Conservation (phyloP, 257 asterid species). For the Craterostigma plantagineum region DNA sequence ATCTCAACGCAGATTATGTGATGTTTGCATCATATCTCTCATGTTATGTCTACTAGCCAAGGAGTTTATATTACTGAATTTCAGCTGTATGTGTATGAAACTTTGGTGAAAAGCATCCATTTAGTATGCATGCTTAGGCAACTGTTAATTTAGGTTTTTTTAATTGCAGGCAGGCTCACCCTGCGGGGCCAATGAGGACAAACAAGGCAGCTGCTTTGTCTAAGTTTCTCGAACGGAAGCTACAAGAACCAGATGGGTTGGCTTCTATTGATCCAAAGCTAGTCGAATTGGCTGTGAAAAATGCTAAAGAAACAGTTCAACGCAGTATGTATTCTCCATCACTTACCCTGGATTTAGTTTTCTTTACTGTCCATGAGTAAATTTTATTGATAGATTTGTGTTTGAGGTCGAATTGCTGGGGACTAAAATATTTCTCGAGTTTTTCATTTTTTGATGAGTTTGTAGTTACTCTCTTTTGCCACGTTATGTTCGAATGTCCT, state of each 20-base stretch:
- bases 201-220: constrained; percentile 97
- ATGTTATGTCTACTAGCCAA: too few species aligned
- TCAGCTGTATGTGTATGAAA: too few species aligned
- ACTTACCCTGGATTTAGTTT: not conserved
- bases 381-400: not conserved
- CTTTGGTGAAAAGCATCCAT: not conserved
- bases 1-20: too few species aligned
- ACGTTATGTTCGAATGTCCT: too few species aligned
- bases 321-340: constrained; percentile 26
- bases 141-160: constrained; percentile 1
- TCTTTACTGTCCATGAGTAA: not conserved
- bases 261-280: constrained; percentile 61
- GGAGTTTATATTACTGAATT: too few species aligned
- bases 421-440: too few species aligned
- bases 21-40: too few species aligned
- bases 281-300: constrained; percentile 63
- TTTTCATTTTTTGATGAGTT: too few species aligned
- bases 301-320: constrained; percentile 63
- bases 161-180: constrained; percentile 64
- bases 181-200: constrained; percentile 89
- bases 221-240: constrained; percentile 72
- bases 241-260: constrained; percentile 71
- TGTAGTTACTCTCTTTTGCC: too few species aligned
- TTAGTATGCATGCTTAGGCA: not conserved
- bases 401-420: not conserved